Percentiles rank a stretch among this genome's conserved stretches.
phyloP scores from a whole-genome alignment of 2,329 filamentous ascomycete genomes.

The Fusarium sulawesiense region DNA sequence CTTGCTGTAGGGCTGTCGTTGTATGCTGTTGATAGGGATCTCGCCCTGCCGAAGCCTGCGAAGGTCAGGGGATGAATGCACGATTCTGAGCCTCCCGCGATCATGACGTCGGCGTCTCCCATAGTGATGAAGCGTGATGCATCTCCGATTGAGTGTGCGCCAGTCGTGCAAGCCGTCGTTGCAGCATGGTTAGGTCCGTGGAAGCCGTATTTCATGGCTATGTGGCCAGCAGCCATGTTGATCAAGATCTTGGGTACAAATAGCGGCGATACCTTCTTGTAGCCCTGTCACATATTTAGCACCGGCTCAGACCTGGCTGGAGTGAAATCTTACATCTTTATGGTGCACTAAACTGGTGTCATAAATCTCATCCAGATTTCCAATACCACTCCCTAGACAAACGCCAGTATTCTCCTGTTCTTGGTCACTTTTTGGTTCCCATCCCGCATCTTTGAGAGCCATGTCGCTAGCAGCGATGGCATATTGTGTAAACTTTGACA shows the following conservation, averaged over 20 bases:
- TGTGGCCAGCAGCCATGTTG: conserved; percentile 93
- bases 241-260: conserved; percentile 95
- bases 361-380: conserved; percentile 92
- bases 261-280: conserved; percentile 90
- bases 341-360: conserved; percentile 82
- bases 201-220: conserved; percentile 92
- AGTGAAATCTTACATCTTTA: conserved; percentile 69
- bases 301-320: not conserved
- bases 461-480: conserved; percentile 88
- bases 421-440: conserved; percentile 70
- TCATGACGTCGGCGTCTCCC: conserved; percentile 93
- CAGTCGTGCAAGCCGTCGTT: conserved; percentile 96
- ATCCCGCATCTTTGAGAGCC: conserved; percentile 84
- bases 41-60: conserved; percentile 88
- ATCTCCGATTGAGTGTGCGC: conserved; percentile 93
- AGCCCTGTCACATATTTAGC: conserved; percentile 69
- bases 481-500: conserved; percentile 93
- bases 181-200: conserved; percentile 91
- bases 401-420: conserved; percentile 85
- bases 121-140: conserved; percentile 91
- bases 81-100: conserved; percentile 94
- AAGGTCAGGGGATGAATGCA: conserved; percentile 96
- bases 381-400: conserved; percentile 94
- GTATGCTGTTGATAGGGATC: conserved; percentile 84
- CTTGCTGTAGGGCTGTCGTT: conserved; percentile 77